Percentiles rank a stretch among this genome's conserved stretches.
Evolutionary conservation across 306 rosid species (phyloP).

Genomic region (Aeschynomene evenia): DNA sequence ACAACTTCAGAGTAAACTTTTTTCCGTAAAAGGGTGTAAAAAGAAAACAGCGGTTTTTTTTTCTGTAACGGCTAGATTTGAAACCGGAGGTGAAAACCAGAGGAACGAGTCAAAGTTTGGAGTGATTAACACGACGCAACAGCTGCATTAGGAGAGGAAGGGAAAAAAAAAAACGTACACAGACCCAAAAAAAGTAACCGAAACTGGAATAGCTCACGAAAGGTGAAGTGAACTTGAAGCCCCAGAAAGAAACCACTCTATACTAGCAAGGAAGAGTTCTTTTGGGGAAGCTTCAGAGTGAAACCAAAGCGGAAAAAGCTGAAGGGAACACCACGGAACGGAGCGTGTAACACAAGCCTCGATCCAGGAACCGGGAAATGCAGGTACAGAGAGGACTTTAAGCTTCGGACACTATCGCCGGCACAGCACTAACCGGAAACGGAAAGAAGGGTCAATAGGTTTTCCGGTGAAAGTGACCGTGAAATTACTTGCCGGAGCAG

Average conservation of each 20-base stretch:
- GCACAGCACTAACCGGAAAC: background rate
- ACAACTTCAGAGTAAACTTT: slow-evolving; percentile 23
- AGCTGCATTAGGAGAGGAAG: slow-evolving; percentile 15
- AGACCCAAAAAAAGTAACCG: background rate
- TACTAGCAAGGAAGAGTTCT: background rate
- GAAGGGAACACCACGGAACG: background rate
- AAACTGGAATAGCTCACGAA: background rate
- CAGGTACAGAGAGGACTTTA: background rate
- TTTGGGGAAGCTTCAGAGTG: slow-evolving; percentile 13
- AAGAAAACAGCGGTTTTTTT: background rate
- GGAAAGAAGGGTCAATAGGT: background rate
- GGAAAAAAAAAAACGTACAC: slow-evolving; percentile 13
- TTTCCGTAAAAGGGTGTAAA: background rate
- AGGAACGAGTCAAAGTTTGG: slow-evolving; percentile 13
- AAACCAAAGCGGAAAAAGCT: background rate
- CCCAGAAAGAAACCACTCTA: slow-evolving; percentile 41
- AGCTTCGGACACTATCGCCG: background rate
- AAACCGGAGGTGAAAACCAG: background rate
- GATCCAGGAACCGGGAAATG: slow-evolving; percentile 34
- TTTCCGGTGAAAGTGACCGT: background rate
- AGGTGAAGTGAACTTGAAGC: slow-evolving; percentile 25
- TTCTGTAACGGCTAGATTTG: slow-evolving; percentile 49
- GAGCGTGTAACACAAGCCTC: slow-evolving; percentile 22
- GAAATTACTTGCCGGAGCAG: slow-evolving; percentile 8
- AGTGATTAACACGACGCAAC: background rate